phyloP scores from a whole-genome alignment of 1,284 basidiomycete species.

The Naganishia albida region DNA sequence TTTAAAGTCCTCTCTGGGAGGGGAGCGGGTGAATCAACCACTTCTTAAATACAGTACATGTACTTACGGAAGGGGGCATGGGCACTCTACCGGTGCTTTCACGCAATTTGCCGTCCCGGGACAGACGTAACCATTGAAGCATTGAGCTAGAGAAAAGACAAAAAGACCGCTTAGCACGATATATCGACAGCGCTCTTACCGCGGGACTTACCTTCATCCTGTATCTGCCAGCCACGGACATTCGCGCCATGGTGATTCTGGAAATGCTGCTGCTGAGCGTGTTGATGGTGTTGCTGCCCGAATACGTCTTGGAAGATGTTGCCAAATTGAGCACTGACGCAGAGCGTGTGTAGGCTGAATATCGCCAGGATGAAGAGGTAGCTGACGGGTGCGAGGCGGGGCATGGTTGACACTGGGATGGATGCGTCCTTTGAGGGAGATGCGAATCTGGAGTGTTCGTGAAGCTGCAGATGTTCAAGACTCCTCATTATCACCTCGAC shows the following conservation, averaged over 20 bases:
- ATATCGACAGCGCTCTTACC: background rate
- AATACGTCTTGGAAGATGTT: conserved; percentile 27
- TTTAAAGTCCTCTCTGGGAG: conserved; percentile 22
- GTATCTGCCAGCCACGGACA: conserved; percentile 24
- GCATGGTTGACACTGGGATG: conserved; percentile 4
- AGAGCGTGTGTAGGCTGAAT: background rate
- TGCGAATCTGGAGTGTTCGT: too few species aligned
- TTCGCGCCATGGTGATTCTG: conserved; percentile 22
- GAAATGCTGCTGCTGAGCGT: conserved; percentile 18
- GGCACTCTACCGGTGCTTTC: conserved; percentile 17
- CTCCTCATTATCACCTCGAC: too few species aligned
- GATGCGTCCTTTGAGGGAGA: too few species aligned
- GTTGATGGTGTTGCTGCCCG: conserved; percentile 16
- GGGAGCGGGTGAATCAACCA: too few species aligned
- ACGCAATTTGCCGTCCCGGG: conserved; percentile 14
- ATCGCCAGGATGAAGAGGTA: background rate
- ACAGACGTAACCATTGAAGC: conserved; percentile 22
- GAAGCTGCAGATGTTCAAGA: too few species aligned
- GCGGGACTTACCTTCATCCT: conserved; percentile 20
- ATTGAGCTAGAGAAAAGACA: conserved; percentile 11
- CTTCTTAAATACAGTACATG: background rate
- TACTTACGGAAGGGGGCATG: conserved; percentile 17
- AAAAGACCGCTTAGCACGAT: background rate
- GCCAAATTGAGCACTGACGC: conserved; percentile 19
- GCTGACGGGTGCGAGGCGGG: background rate